Base-by-base conservation (phyloP, 148 eudicot species). In the Hydrangea macrophylla region DNA sequence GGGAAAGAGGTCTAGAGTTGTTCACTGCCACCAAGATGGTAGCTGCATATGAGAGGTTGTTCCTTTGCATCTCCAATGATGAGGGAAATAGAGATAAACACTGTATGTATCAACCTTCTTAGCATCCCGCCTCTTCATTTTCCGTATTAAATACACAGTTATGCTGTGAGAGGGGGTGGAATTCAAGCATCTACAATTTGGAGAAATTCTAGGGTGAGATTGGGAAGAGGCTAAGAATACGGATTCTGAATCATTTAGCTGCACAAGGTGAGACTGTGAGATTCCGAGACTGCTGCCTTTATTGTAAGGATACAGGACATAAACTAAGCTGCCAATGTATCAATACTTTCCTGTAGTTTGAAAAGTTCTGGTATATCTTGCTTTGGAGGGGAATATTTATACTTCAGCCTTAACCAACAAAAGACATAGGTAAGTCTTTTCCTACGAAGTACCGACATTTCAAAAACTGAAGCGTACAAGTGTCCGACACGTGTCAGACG, bases 11-110 rank as follows among this genome's bases (percentile, higher is more conserved):
- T 2, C 42, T 80, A 50, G 68, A 59, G 54, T 30, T 83, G 61
- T 83, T 83, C 67, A 80, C 84, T 39, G 84, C 87, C 28, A 74
- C 71, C 24, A 83, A 83, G 51, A 83, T 83, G 87, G 82, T 80
- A 20, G 76, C 74, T 62, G 82, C 82, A 8, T 83, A 83, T 67
- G 87, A 83, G 51, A 78, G 84, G 60, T 51, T 83, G n/a, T 83
- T 83, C 60, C 72, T 80, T 53, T 83, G 87, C 66, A 77, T 83
- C 28, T 64, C 87, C 32, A 40, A 62, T 65, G 63, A 65, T 27
- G 22, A 28, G 44, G 30, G 70, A 48, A 25, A 55, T 5, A 54
- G 23, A 1, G 31, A 69, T 26, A 69, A 73, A 17, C 67, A 73
- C 45, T 80, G 84, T 28, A 53, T 5, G 11, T 80, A 66, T 68